Evolutionary conservation across 176 grass and related monocot genomes (phyloP).

Genomic region (Urochloa ruziziensis): DNA sequence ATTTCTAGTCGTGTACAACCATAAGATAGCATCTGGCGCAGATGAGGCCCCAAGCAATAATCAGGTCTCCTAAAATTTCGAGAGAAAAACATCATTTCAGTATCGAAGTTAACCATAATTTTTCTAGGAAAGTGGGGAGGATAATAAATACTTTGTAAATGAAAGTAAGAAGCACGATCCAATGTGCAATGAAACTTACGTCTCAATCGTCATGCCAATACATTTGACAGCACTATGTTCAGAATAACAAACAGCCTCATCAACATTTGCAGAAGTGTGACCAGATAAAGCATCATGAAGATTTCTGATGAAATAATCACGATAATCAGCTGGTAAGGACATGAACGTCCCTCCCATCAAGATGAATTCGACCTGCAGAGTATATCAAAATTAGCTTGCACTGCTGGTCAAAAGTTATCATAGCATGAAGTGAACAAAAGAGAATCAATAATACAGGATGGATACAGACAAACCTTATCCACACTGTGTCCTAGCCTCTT

Average conservation of each 20-base stretch:
- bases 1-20: constrained; percentile 97
- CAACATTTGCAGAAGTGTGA: constrained; percentile 95
- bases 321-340: constrained; percentile 88
- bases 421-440: not conserved
- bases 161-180: not conserved
- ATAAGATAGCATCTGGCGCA: constrained; percentile 94
- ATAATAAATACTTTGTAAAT: not conserved
- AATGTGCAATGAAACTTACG: constrained; percentile 46
- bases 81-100: constrained; percentile 15
- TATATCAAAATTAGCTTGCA: constrained; percentile 12
- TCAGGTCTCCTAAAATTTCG: constrained; percentile 78
- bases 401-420: not conserved
- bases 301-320: constrained; percentile 99
- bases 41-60: constrained; percentile 92
- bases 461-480: constrained; percentile 70
- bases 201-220: constrained; percentile 99
- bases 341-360: constrained; percentile 99
- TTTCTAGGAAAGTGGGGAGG: constrained; percentile 1
- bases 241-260: constrained; percentile 96
- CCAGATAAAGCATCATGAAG: constrained; percentile 95
- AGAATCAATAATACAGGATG: constrained; percentile 4
- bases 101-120: constrained; percentile 5
- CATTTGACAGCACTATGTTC: constrained; percentile 93
- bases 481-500: constrained; percentile 97
- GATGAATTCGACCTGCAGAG: constrained; percentile 82